Evolutionary conservation across 345 rosid species (phyloP), one percentile per base, ranked within the genome.

Genomic region (Citrus australasica): DNA sequence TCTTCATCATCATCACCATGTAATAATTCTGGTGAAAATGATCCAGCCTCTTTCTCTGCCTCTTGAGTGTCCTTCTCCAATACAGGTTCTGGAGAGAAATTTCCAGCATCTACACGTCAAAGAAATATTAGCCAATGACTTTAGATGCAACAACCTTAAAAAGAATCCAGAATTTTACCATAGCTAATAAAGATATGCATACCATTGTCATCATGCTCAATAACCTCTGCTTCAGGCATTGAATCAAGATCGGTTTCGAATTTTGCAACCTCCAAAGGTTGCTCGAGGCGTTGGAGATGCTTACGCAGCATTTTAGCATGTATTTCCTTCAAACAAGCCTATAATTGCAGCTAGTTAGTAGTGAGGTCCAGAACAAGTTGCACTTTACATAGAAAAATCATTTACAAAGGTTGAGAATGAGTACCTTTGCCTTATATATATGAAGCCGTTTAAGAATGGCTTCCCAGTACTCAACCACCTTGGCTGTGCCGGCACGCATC

Each of bases 401-500:
- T 60, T 67, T 4, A 71, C 28, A 59, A 55, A 25, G 40, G 21
- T 67, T 25, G 2, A 40, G 66, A 40, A 22, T 35, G 74, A 76
- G 5, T 91, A 95, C 97, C 96, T 94, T 95, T n/a, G 98, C 98
- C 76, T 92, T 92, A 87, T 92, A 96, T 68, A 92, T 94, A 73
- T 89, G 91, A 40, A 96, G 94, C 65, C 99, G 92, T 81, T 90
- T 94, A 60, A 96, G 89, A 82, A 95, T 89, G 64, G 93, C 99
- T 83, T 95, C 97, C 99, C 99, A 95, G 79, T 93, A 96, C 85
- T 94, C 98, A 17, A 96, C 99, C 10, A 96, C 98, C 86, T 92
- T 96, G 0, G 97, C 99, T 6, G 94, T 87, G 61, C 99, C 98
- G 78, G 94, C 90, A 77, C 86, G 93, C 90, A 96, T 88, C 83